Percentiles rank a stretch among this genome's conserved stretches.
These are phyloP conservation scores for Komagataella populi DNA, from an alignment of 805 yeast species.

Conservation along the genomic window DNA sequence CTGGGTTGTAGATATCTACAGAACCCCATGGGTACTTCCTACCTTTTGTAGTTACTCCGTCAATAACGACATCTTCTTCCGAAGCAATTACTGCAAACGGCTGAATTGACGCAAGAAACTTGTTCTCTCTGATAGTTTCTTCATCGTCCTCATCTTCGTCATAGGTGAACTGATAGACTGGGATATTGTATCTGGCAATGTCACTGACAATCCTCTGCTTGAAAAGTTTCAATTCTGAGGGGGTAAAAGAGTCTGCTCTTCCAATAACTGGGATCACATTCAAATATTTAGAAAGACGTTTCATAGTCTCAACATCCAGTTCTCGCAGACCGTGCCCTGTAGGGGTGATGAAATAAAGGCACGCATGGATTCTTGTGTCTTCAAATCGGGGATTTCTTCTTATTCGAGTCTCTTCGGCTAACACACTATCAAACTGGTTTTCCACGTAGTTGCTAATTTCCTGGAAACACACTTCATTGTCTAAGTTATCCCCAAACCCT, in stretches of 20 bases:
- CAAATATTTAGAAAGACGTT: conserved; percentile 54
- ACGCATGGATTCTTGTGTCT: conserved; percentile 66
- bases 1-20: conserved; percentile 39
- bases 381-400: conserved; percentile 74
- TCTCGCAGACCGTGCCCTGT: conserved; percentile 71
- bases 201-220: conserved; percentile 49
- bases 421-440: conserved; percentile 65
- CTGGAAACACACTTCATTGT: conserved; percentile 47
- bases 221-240: conserved; percentile 40
- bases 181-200: conserved; percentile 55
- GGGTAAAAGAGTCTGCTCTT: conserved; percentile 61
- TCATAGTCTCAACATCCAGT: conserved; percentile 61
- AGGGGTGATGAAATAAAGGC: conserved; percentile 61
- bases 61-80: conserved; percentile 37
- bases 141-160: conserved; percentile 64
- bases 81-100: conserved; percentile 67
- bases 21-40: conserved; percentile 73
- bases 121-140: conserved; percentile 59
- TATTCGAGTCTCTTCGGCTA: conserved; percentile 80
- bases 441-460: conserved; percentile 57
- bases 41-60: conserved; percentile 39
- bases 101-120: conserved; percentile 44
- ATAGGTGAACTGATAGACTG: conserved; percentile 57
- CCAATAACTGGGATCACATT: conserved; percentile 62
- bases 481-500: conserved; percentile 47